Evolutionary conservation across 192 early-diverging fungal genomes (phyloP), one percentile per base, ranked within the genome.

Genomic region (Linnemannia hyalina): DNA sequence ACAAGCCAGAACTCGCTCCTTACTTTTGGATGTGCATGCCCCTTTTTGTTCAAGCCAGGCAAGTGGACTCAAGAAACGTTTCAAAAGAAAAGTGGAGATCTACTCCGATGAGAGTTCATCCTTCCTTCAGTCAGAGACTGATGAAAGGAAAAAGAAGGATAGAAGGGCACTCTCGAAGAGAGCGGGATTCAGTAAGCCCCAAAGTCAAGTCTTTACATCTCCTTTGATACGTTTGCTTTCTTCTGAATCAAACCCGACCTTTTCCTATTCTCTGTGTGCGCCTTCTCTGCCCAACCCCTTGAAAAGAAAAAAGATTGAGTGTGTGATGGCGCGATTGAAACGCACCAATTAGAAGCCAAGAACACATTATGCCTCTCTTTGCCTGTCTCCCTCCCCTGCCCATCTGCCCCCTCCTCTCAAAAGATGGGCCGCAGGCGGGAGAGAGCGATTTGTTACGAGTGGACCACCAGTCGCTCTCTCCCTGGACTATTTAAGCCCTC

Each of bases 341-440:
- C 65, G 82, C 38, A 78, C 82, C 82, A 82, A 82, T 82, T 15
- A 70, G 76, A 77, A 65, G 10, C 11, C 11, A 74, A 70, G 81
- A 73, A n/a, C 74, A 35, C 52, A 11, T 32, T 18, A 35, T 55
- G 11, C 2, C 72, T 49, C 46, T 35, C n/a, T 35, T 9, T 22
- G 22, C 41, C 70, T 70, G 60, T 26, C 47, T 18, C 13, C 16
- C 49, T 22, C 18, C 49, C 49, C 49, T 18, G 49, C 49, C 49
- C 49, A 52, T 20, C 49, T 52, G 49, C 44, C 44, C 3, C 49
- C 10, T 13, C 44, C 44, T 46, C n/a, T n/a, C n/a, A n/a, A n/a
- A n/a, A n/a, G n/a, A n/a, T n/a, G n/a, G n/a, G n/a, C n/a, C n/a
- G n/a, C n/a, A n/a, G n/a, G n/a, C n/a, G n/a, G n/a, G n/a, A n/a